phyloP scores from a whole-genome alignment of 2,329 filamentous ascomycete genomes.

The Paracorniculantispora psalliotae region DNA sequence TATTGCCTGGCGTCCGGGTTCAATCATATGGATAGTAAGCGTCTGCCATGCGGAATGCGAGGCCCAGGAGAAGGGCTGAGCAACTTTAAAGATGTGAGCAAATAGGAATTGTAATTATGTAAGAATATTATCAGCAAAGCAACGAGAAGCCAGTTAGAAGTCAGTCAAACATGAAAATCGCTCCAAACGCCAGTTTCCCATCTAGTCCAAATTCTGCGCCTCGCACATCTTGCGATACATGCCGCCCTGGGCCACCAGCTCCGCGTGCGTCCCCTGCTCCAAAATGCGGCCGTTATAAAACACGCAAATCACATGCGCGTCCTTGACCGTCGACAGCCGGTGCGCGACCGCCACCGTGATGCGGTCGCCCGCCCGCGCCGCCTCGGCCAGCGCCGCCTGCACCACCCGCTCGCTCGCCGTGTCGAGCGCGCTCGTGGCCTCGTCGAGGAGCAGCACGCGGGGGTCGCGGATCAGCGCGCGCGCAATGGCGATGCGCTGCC shows the following conservation, averaged over 20 bases:
- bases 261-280: slow-evolving; percentile 52
- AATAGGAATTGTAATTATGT: too few relatives aligned
- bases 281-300: slow-evolving; percentile 53
- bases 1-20: too few relatives aligned
- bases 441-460: slow-evolving; percentile 88
- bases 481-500: slow-evolving; percentile 88
- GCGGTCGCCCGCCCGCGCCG: slow-evolving; percentile 73
- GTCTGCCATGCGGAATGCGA: too few relatives aligned
- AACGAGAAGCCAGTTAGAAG: too few relatives aligned
- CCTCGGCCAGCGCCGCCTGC: slow-evolving; percentile 72
- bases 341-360: slow-evolving; percentile 95
- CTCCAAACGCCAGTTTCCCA: neutral
- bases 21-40: too few relatives aligned
- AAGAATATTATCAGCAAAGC: too few relatives aligned
- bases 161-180: too few relatives aligned
- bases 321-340: slow-evolving; percentile 83
- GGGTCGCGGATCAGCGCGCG: slow-evolving; percentile 84
- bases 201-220: slow-evolving; percentile 30
- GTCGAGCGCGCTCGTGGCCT: slow-evolving; percentile 86
- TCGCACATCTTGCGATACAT: slow-evolving; percentile 48
- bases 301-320: slow-evolving; percentile 57
- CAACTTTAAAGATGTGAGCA: too few relatives aligned
- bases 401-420: slow-evolving; percentile 94
- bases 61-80: too few relatives aligned
- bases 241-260: slow-evolving; percentile 44